Base-by-base conservation (phyloP, 2,329 filamentous ascomycete species). In the Aaosphaeria arxii region DNA sequence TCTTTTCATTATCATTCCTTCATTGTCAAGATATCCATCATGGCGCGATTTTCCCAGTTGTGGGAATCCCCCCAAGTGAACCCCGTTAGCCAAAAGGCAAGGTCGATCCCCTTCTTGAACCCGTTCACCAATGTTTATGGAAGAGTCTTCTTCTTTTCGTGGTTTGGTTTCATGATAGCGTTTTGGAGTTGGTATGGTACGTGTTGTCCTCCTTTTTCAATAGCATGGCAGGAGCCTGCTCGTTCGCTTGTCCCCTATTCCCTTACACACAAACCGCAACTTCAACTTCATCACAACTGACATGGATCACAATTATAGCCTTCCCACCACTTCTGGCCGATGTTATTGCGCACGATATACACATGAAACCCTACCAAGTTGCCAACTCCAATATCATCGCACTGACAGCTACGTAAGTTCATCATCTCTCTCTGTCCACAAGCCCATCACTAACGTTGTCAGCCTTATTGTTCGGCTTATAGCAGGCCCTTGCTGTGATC, bases 311-410 rank as follows among this genome's bases (percentile, higher is more conserved):
- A 40, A 42, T 11, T 55, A 47, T 44, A 55, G 72, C 63, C 11
- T 64, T 64, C 44, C 61, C 61, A n/a, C 61, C 61, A 11, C 57
- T 64, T 7, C 55, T 64, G 6, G 47, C 55, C 4, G 59, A 63
- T 54, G 88, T 89, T 29, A 92, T 95, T 71, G 85, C 85, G 61
- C 75, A 82, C 50, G 88, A 95, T 65, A 78, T 95, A 17, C 64
- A 82, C 42, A 82, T 95, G 63, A 84, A 79, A n/a, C 74, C 82
- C 13, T 73, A 74, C 17, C 78, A 95, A 68, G 78, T 95, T 43
- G 83, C 86, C 56, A 96, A 95, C 72, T 95, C 89, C 29, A 95
- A 95, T 70, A 91, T 95, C 50, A 80, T 92, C 49, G 90, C 89
- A 4, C 77, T 95, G 3, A 61, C 56, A 4, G 60, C 63, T 32